Evolutionary conservation across 2,329 filamentous ascomycete genomes (phyloP).

Genomic region (Exophiala oligosperma): DNA sequence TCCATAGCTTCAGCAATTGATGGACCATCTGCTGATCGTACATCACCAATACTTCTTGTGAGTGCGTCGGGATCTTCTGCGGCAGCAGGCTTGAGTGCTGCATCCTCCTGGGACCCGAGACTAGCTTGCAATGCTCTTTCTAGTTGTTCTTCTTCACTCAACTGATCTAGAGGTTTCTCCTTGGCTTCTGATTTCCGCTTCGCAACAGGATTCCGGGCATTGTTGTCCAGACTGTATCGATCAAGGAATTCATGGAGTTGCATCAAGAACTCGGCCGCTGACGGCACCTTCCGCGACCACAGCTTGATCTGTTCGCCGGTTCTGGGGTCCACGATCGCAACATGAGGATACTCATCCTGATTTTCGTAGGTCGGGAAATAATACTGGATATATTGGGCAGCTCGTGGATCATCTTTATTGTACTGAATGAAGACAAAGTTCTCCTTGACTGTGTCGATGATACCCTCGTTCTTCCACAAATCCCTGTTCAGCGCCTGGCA

Average conservation of each 20-base stretch:
- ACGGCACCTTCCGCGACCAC: conserved; percentile 82
- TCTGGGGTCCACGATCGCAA: conserved; percentile 90
- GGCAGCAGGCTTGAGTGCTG: conserved; percentile 31
- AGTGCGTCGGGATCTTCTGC: conserved; percentile 83
- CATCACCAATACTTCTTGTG: conserved; percentile 63
- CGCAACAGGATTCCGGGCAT: conserved; percentile 90
- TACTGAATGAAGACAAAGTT: conserved; percentile 97
- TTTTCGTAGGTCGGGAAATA: conserved; percentile 82
- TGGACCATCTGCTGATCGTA: conserved; percentile 55
- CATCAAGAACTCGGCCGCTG: conserved; percentile 77
- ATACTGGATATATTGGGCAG: conserved; percentile 80
- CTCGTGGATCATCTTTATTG: conserved; percentile 77
- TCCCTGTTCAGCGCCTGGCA: conserved; percentile 93
- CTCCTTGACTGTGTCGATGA: conserved; percentile 79
- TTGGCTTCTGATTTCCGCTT: conserved; percentile 70
- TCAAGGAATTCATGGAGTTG: conserved; percentile 96
- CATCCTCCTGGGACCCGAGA: conserved; percentile 57
- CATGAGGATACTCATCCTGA: conserved; percentile 90
- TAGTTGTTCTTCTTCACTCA: conserved; percentile 97
- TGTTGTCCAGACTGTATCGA: conserved; percentile 82
- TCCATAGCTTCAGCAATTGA: conserved; percentile 40
- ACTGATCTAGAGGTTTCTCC: conserved; percentile 73
- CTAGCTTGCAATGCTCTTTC: conserved; percentile 92
- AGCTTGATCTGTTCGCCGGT: conserved; percentile 97
- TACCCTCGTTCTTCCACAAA: conserved; percentile 84